These are phyloP conservation scores for Pichia kudriavzevii DNA, from an alignment of 1,139 yeast species.

Conservation along the genomic window DNA sequence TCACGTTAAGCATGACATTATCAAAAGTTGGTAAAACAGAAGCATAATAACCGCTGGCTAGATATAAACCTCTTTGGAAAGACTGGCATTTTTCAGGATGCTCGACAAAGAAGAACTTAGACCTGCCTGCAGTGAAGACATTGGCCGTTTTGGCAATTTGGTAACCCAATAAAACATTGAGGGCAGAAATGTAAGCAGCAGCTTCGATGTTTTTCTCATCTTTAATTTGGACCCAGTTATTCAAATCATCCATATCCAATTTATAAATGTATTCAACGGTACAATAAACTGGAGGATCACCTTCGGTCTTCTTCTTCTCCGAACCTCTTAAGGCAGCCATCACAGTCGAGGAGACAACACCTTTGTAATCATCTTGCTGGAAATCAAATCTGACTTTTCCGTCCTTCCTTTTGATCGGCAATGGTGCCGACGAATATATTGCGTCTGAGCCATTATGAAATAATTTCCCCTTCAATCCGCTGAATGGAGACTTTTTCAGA, in stretches of 20 bases:
- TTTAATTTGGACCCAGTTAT: conserved; percentile 28
- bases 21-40: conserved; percentile 21
- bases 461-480: conserved; percentile 10
- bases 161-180: conserved; percentile 19
- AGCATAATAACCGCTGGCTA: conserved; percentile 20
- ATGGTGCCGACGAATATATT: conserved; percentile 14
- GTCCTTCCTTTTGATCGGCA: conserved; percentile 15
- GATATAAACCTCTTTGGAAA: conserved; percentile 19
- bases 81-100: conserved; percentile 20
- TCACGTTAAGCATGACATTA: conserved; percentile 18
- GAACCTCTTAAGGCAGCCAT: conserved; percentile 9
- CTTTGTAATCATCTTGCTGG: conserved; percentile 16
- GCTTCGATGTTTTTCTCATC: conserved; percentile 22
- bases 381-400: conserved; percentile 15
- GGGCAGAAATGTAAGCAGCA: conserved; percentile 19
- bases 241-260: conserved; percentile 19
- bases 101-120: conserved; percentile 26
- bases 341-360: conserved; percentile 17
- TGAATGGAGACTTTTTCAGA: conserved; percentile 15
- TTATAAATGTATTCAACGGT: conserved; percentile 18
- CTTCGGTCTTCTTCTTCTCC: conserved; percentile 5
- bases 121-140: conserved; percentile 25
- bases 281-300: conserved; percentile 14
- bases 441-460: conserved; percentile 21
- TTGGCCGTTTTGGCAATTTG: conserved; percentile 19